These are phyloP conservation scores for Coprinopsis marcescibilis DNA, from an alignment of 768 basidiomycete genomes.

Conservation along the genomic window DNA sequence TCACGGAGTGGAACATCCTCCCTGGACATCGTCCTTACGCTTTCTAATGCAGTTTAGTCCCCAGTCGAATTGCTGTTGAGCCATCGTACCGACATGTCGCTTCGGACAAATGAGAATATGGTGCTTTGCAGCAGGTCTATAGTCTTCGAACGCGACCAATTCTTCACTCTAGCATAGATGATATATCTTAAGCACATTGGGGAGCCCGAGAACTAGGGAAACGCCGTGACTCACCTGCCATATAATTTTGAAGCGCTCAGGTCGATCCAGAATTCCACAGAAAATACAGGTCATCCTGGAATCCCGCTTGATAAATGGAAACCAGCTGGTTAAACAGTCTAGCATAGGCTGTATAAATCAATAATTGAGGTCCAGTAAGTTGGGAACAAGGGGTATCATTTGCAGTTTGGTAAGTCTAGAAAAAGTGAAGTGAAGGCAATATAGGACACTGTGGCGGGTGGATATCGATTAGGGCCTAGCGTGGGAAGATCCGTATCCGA, in stretches of 20 bases:
- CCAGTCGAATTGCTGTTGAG: slow-evolving; percentile 20
- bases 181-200: not conserved
- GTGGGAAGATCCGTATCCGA: no score
- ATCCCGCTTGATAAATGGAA: not conserved
- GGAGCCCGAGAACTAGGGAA: not conserved
- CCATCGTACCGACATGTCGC: slow-evolving; percentile 37
- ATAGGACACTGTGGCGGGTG: no score
- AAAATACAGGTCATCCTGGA: not conserved
- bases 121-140: slow-evolving; percentile 39
- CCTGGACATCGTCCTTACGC: slow-evolving; percentile 41
- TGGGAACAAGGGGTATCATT: no score
- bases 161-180: slow-evolving; percentile 22
- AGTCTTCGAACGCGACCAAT: slow-evolving; percentile 49
- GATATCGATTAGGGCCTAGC: no score
- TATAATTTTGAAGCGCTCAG: not conserved
- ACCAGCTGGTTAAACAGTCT: no score
- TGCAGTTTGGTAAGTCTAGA: no score
- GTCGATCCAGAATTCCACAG: not conserved
- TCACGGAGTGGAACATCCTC: slow-evolving; percentile 47
- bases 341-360: no score
- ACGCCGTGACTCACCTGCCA: not conserved
- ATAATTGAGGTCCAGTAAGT: no score
- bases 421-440: no score
- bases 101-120: slow-evolving; percentile 51
- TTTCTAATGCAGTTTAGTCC: slow-evolving; percentile 27